These are phyloP conservation scores for Blastocystis sp. DNA, from an alignment of 352 stramenopile species.

Conservation along the genomic window DNA sequence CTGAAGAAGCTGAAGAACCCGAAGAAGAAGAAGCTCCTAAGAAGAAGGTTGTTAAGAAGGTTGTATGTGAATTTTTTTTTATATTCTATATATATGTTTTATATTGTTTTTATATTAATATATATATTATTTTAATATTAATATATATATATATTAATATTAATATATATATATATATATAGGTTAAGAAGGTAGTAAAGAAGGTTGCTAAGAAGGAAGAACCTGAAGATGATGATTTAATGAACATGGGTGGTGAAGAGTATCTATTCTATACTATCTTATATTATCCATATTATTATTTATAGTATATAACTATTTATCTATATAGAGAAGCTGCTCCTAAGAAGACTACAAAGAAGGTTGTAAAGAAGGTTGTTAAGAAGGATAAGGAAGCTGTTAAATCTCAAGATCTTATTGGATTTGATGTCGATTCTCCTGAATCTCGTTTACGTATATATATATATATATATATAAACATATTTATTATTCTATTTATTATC, in stretches of 20 bases:
- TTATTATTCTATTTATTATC: no score
- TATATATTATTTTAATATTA: no score
- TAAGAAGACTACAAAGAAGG: conserved; percentile 19
- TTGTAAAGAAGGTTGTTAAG: conserved; percentile 8
- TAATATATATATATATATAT: background rate
- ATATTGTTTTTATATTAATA: no score
- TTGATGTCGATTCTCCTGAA: no score
- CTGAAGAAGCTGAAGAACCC: background rate
- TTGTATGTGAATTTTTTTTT: background rate
- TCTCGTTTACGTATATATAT: no score
- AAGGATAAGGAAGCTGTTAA: background rate
- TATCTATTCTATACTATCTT: no score
- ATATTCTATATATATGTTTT: conserved; percentile 6
- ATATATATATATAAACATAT: no score
- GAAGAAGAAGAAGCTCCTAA: conserved; percentile 17
- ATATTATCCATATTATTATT: no score
- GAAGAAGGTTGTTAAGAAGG: conserved; percentile 24
- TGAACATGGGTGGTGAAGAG: no score
- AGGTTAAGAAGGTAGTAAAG: background rate
- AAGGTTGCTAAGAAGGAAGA: background rate
- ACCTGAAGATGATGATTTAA: conserved; percentile 10
- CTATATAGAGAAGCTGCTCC: background rate
- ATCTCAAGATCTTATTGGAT: no score
- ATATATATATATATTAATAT: background rate
- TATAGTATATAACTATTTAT: no score